phyloP scores from a whole-genome alignment of 768 basidiomycete species.

The Pleurotus giganteus region DNA sequence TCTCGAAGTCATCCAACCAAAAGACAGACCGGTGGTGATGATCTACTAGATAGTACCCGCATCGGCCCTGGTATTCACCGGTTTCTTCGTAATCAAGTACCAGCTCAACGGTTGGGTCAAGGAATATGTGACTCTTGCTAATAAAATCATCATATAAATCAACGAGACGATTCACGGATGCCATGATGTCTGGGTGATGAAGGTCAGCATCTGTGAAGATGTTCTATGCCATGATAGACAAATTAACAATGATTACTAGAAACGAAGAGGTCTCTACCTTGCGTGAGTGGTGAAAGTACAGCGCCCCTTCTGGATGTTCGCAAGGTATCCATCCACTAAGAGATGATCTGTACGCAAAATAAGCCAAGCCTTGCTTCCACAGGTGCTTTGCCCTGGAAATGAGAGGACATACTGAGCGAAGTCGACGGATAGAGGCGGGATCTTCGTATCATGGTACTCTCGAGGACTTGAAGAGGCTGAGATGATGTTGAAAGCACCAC shows the following conservation, averaged over 20 bases:
- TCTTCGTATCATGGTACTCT: not conserved
- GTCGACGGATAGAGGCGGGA: not conserved
- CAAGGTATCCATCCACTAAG: constrained; percentile 43
- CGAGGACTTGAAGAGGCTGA: not conserved
- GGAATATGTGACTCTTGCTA: not conserved
- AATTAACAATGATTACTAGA: not conserved
- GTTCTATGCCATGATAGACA: not conserved
- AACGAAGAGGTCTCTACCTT: constrained; percentile 31
- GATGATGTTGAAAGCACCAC: not conserved
- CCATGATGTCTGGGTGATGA: constrained; percentile 11
- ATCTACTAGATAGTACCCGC: constrained; percentile 46
- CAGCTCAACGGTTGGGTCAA: constrained; percentile 30
- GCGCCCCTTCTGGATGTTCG: constrained; percentile 59
- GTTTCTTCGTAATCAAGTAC: constrained; percentile 33
- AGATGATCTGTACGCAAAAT: not conserved
- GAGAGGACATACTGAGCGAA: not conserved
- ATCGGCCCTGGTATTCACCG: constrained; percentile 19
- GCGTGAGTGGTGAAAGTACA: constrained; percentile 51
- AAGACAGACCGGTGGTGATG: constrained; percentile 34
- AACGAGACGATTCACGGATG: constrained; percentile 15
- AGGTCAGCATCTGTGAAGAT: constrained; percentile 26
- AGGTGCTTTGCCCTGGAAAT: no score
- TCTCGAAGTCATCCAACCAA: constrained; percentile 39
- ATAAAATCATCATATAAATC: constrained; percentile 17
- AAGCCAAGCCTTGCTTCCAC: no score